Percentiles rank a stretch among this genome's conserved stretches.
phyloP scores from a whole-genome alignment of 768 basidiomycete genomes.

The Panellus pusillus region DNA sequence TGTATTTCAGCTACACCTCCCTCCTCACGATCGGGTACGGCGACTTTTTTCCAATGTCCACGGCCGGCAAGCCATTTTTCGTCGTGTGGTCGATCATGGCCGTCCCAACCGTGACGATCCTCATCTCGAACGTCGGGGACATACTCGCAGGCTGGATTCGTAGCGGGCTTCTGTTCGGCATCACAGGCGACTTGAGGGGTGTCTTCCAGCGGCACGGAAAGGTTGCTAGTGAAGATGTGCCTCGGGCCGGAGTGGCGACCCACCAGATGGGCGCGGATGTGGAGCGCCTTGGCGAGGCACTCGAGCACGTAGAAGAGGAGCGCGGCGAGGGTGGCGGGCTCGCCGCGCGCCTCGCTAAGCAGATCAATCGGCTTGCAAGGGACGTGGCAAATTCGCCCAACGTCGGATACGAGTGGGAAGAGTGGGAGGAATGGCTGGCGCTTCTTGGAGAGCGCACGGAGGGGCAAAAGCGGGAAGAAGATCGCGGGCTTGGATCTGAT shows the following conservation, averaged over 20 bases:
- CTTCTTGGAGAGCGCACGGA: conserved; percentile 28
- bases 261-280: conserved; percentile 25
- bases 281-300: conserved; percentile 33
- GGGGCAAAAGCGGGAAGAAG: conserved; percentile 8
- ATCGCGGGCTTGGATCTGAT: not conserved
- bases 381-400: conserved; percentile 30
- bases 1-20: conserved; percentile 41
- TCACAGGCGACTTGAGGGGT: conserved; percentile 16
- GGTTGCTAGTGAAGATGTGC: too few species aligned
- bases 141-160: conserved; percentile 42
- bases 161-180: conserved; percentile 31
- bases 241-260: not conserved
- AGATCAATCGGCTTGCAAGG: conserved; percentile 30
- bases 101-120: conserved; percentile 40
- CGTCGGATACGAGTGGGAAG: conserved; percentile 36
- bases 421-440: conserved; percentile 35
- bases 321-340: conserved; percentile 27
- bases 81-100: conserved; percentile 43
- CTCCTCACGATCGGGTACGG: conserved; percentile 45
- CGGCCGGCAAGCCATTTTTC: conserved; percentile 41
- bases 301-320: conserved; percentile 33
- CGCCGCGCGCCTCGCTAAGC: conserved; percentile 30
- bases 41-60: conserved; percentile 36
- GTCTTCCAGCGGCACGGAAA: too few species aligned
- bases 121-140: conserved; percentile 51